These are phyloP conservation scores for Trypanosoma caninum DNA, from an alignment of 208 protist species.

Conservation along the genomic window DNA sequence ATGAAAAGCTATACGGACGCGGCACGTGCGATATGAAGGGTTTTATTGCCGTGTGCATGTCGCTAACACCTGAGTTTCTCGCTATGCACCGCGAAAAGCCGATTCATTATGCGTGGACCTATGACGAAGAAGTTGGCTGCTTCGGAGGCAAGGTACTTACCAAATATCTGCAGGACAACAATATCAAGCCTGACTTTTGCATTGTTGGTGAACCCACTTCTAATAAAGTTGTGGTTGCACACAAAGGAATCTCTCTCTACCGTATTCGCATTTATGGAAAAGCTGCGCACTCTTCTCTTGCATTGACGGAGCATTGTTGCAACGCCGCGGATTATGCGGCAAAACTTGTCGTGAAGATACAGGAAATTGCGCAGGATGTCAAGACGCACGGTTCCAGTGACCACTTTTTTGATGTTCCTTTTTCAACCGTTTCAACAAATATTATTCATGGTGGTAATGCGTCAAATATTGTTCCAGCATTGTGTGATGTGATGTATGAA, in stretches of 20 bases:
- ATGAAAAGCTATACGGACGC: constrained; percentile 46
- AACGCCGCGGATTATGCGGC: constrained; percentile 55
- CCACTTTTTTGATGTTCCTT: constrained; percentile 23
- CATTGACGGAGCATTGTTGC: constrained; percentile 37
- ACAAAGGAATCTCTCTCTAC: constrained; percentile 43
- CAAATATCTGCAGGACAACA: constrained; percentile 25
- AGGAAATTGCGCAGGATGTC: constrained; percentile 40
- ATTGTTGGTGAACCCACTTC: constrained; percentile 56
- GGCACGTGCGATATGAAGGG: constrained; percentile 63
- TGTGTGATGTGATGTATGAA: constrained; percentile 48
- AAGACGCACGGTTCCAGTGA: constrained; percentile 4
- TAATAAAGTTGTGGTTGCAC: constrained; percentile 44
- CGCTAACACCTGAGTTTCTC: constrained; percentile 34
- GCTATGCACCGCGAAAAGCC: constrained; percentile 37
- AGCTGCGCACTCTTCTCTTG: constrained; percentile 36
- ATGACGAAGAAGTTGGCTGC: constrained; percentile 48
- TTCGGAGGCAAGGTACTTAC: constrained; percentile 38
- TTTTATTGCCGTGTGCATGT: constrained; percentile 55
- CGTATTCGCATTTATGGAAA: constrained; percentile 29
- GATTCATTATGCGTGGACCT: constrained; percentile 31
- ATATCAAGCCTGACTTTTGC: constrained; percentile 43
- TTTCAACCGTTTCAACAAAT: constrained; percentile 45
- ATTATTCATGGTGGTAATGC: constrained; percentile 52
- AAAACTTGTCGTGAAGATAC: constrained; percentile 46
- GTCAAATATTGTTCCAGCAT: constrained; percentile 40